Percentiles rank a stretch among this genome's conserved stretches.
phyloP scores from a whole-genome alignment of 305 asterid species.

The Rubia balearica region DNA sequence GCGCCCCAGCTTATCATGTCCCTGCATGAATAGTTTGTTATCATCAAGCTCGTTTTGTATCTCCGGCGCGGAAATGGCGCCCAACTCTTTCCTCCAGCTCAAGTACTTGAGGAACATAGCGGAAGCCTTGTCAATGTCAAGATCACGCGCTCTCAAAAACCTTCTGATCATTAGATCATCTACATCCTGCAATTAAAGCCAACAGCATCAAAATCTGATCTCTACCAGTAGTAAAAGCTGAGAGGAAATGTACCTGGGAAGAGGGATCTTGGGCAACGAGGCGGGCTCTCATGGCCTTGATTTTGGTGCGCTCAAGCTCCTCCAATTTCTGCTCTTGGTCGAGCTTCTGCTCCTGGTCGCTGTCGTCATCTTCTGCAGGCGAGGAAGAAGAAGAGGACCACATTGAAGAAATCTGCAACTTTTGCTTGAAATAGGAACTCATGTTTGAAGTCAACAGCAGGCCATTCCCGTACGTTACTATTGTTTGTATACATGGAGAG shows the following conservation, averaged over 20 bases:
- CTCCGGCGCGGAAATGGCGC: constrained; percentile 62
- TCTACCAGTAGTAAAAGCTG: background rate
- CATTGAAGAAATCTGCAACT: constrained; percentile 34
- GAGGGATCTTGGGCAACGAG: constrained; percentile 47
- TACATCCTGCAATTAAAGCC: constrained; percentile 36
- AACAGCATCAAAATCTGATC: background rate
- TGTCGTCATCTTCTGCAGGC: constrained; percentile 19
- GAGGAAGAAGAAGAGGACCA: constrained; percentile 26
- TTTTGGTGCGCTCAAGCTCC: constrained; percentile 44
- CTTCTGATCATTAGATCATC: constrained; percentile 75
- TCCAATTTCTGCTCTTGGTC: background rate
- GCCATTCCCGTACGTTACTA: no score
- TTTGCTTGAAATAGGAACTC: constrained; percentile 56
- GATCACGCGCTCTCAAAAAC: constrained; percentile 85
- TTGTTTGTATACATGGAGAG: no score
- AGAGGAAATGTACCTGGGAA: constrained; percentile 38
- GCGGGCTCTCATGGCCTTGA: constrained; percentile 42
- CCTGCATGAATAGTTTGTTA: constrained; percentile 73
- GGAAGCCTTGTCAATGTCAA: constrained; percentile 74
- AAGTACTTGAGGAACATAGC: constrained; percentile 57
- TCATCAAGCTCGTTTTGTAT: constrained; percentile 31
- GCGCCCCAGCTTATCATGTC: constrained; percentile 64
- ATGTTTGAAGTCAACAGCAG: no score
- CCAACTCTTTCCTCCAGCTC: constrained; percentile 76
- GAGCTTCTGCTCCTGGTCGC: constrained; percentile 4